Percentiles rank a stretch among this genome's conserved stretches.
Conservation (phyloP, 1,139 yeast species). For the Taiozyma sp. region DNA sequence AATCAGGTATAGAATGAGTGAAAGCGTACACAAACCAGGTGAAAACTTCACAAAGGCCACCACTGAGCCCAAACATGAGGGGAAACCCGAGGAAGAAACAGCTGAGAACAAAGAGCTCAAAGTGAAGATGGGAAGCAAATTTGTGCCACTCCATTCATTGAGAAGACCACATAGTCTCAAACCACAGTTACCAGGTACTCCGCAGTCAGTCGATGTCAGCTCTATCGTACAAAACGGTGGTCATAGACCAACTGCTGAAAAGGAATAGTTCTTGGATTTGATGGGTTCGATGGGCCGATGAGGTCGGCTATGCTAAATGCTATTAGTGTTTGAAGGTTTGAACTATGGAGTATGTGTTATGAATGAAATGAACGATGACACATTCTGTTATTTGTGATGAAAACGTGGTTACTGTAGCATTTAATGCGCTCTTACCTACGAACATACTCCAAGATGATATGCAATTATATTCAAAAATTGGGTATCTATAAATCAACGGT, state of each 20-base stretch:
- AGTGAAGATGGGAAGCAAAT: not conserved
- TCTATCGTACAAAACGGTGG: not conserved
- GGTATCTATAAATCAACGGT: not conserved
- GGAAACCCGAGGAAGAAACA: not conserved
- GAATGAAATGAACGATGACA: not conserved
- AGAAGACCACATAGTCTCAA: not conserved
- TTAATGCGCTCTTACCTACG: too few species aligned
- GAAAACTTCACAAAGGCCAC: not conserved
- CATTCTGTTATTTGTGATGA: not conserved
- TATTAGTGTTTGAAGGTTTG: not conserved
- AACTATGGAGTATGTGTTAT: not conserved
- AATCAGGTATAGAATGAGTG: not conserved
- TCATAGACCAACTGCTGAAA: not conserved
- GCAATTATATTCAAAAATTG: not conserved
- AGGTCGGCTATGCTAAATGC: not conserved
- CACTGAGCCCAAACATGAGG: not conserved
- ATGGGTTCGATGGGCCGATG: not conserved
- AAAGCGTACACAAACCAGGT: not conserved
- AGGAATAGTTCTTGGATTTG: not conserved
- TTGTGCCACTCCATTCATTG: not conserved
- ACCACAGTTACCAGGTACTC: not conserved
- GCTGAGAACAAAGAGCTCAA: not conserved
- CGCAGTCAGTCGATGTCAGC: not conserved
- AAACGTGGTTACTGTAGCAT: not conserved
- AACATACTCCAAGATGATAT: not conserved